Conservation (phyloP, 1,139 yeast species). For the Kluyveromyces sp. region DNA sequence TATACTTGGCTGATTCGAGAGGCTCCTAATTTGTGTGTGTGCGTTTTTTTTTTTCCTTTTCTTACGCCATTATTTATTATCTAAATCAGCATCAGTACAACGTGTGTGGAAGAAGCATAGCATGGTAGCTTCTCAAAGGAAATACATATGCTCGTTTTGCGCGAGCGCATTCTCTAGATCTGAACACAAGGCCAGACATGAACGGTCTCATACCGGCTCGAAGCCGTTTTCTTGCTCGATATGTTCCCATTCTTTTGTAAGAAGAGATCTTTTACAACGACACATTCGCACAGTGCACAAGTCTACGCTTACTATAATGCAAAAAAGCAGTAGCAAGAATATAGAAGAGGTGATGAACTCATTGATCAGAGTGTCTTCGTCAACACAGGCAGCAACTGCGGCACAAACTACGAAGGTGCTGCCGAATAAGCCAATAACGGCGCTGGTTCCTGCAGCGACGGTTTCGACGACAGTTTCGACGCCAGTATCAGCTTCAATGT, state of each 20-base stretch:
- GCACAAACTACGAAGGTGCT: neutral
- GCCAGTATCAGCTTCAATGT: neutral
- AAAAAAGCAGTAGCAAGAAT: neutral
- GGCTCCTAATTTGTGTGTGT: no score
- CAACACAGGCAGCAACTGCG: neutral
- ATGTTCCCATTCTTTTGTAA: conserved; percentile 66
- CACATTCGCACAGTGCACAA: conserved; percentile 74
- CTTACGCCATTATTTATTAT: no score
- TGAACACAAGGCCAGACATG: conserved; percentile 78
- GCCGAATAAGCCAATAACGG: neutral
- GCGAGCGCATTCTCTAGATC: conserved; percentile 74
- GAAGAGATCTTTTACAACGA: conserved; percentile 67
- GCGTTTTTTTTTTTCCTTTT: neutral
- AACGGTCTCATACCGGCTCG: conserved; percentile 75
- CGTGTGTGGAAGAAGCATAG: neutral
- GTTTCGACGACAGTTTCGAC: neutral
- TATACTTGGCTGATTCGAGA: no score
- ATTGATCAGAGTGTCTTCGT: conserved; percentile 3
- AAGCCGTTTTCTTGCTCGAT: conserved; percentile 71
- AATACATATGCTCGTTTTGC: conserved; percentile 73
- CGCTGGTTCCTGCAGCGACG: neutral
- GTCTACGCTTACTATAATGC: conserved; percentile 8
- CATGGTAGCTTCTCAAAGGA: conserved; percentile 41
- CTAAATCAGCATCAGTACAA: no score
- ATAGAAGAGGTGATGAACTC: conserved; percentile 5